Percentiles rank a stretch among this genome's conserved stretches.
phyloP scores from a whole-genome alignment of 441 rosid species.

The Heliophila coronopifolia region DNA sequence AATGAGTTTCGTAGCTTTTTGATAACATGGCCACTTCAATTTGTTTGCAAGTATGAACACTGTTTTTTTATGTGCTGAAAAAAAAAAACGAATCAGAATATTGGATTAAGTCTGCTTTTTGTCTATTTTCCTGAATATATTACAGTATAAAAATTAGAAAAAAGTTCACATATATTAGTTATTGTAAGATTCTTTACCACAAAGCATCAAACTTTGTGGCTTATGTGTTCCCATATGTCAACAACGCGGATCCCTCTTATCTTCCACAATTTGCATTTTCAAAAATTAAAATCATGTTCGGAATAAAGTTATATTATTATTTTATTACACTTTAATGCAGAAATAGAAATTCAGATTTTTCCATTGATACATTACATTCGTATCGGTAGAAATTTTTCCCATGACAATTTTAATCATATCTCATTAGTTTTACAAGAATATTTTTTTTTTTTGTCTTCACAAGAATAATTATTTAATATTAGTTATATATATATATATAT shows the following conservation, averaged over 20 bases:
- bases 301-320: neutral
- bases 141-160: neutral
- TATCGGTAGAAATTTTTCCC: neutral
- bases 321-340: no score
- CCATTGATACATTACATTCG: neutral
- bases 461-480: no score
- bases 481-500: no score
- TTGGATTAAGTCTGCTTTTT: constrained; percentile 18
- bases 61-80: constrained; percentile 21
- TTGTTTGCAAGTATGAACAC: constrained; percentile 18
- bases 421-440: neutral
- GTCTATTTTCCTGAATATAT: neutral
- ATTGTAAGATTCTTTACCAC: constrained; percentile 8
- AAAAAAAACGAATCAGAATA: constrained; percentile 20
- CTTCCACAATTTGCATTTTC: no score
- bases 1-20: no score
- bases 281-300: no score
- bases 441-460: no score
- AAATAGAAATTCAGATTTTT: neutral
- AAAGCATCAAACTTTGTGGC: constrained; percentile 17
- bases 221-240: constrained; percentile 6
- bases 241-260: neutral
- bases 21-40: no score
- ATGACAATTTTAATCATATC: neutral
- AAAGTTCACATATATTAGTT: constrained; percentile 17